Percentiles rank a stretch among this genome's conserved stretches.
Conservation (phyloP, 2,329 filamentous ascomycete species). For the Parafenestella ontariensis region DNA sequence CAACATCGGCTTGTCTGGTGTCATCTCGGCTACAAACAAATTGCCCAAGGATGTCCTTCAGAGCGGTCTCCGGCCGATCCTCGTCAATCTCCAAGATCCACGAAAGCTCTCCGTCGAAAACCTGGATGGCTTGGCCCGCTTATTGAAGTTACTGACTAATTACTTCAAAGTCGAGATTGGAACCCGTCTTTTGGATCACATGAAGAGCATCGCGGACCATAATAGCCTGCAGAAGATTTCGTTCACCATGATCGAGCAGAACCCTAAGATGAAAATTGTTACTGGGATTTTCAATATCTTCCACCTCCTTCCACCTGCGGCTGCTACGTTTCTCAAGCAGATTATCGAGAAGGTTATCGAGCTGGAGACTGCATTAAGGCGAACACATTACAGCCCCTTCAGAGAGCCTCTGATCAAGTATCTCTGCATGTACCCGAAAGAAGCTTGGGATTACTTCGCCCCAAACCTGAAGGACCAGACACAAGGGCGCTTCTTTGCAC, state of each 20-base stretch:
- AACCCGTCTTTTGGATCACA: slow-evolving; percentile 87
- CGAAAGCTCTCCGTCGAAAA: slow-evolving; percentile 88
- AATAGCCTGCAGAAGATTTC: slow-evolving; percentile 84
- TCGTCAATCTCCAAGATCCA: slow-evolving; percentile 94
- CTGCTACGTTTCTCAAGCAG: slow-evolving; percentile 87
- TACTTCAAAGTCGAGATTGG: slow-evolving; percentile 99
- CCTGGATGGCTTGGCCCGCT: slow-evolving; percentile 85
- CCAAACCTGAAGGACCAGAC: slow-evolving; percentile 81
- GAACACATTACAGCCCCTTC: slow-evolving; percentile 92
- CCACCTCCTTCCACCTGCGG: slow-evolving; percentile 89
- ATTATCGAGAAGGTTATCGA: slow-evolving; percentile 90
- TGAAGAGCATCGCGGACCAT: slow-evolving; percentile 87
- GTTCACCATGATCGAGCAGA: slow-evolving; percentile 93
- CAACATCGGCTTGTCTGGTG: slow-evolving; percentile 86
- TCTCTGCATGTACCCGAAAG: slow-evolving; percentile 88
- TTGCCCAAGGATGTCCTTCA: slow-evolving; percentile 95
- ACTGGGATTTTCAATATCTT: slow-evolving; percentile 96
- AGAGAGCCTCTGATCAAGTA: slow-evolving; percentile 89
- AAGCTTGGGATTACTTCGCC: slow-evolving; percentile 83
- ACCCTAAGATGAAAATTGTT: slow-evolving; percentile 90
- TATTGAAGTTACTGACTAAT: slow-evolving; percentile 90
- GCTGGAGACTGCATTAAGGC: slow-evolving; percentile 81
- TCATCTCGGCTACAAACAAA: slow-evolving; percentile 87
- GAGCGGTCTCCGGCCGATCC: slow-evolving; percentile 89
- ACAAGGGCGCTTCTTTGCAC: slow-evolving; percentile 89